Evolutionary conservation across 208 protist species (phyloP).

Genomic region (Leishmania aethiopica): DNA sequence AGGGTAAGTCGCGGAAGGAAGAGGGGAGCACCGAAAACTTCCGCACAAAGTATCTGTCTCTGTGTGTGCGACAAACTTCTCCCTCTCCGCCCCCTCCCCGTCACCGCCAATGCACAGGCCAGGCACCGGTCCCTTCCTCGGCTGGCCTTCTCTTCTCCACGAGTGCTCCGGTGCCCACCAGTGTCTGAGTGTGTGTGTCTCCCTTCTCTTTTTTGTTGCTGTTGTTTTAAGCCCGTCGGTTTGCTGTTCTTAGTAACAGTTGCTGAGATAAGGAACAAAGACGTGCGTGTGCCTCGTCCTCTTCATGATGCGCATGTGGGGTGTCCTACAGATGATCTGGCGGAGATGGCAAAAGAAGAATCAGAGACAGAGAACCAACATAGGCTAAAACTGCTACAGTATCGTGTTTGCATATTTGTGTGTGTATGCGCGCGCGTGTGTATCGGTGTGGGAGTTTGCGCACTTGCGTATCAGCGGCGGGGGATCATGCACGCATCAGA

Average conservation of each 20-base stretch:
- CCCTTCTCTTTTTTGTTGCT: not conserved
- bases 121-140: not conserved
- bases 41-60: not conserved
- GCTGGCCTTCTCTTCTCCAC: not conserved
- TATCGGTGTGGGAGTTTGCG: too few species aligned
- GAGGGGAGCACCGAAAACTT: not conserved
- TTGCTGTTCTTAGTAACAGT: slow-evolving; percentile 3
- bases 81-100: not conserved
- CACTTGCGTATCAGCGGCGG: not conserved
- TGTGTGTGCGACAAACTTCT: not conserved
- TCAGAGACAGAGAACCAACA: not conserved
- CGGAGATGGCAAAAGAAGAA: not conserved
- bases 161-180: not conserved
- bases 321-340: not conserved
- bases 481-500: not conserved
- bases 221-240: not conserved
- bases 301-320: slow-evolving; percentile 2
- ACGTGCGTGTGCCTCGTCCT: not conserved
- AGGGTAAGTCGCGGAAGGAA: not conserved
- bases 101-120: not conserved
- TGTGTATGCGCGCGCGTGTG: not conserved
- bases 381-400: not conserved
- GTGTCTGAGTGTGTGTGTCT: not conserved
- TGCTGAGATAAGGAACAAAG: not conserved
- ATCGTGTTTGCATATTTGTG: not conserved